Evolutionary conservation across 169 alveolate species (phyloP).

Genomic region (Cryptosporidium meleagridis): DNA sequence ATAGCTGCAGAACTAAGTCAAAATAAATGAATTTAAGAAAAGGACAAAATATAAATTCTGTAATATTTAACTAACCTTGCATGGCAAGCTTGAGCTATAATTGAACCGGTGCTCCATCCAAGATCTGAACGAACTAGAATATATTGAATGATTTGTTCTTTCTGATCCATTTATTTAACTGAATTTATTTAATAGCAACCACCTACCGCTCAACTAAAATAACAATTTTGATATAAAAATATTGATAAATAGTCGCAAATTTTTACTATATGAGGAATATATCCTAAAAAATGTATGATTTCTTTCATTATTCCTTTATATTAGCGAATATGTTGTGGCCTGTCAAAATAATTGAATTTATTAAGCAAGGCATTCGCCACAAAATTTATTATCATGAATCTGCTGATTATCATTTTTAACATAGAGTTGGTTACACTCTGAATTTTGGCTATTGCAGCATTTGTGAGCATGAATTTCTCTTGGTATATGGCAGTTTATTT

Average conservation of each 20-base stretch:
- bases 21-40: neutral
- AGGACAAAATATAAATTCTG: neutral
- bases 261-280: neutral
- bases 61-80: slow-evolving; percentile 72
- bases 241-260: neutral
- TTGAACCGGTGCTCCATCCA: slow-evolving; percentile 80
- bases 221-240: too few relatives aligned
- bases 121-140: slow-evolving; percentile 78
- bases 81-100: slow-evolving; percentile 82
- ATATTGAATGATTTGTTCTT: slow-evolving; percentile 77
- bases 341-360: neutral
- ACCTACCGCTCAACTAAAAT: neutral
- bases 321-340: neutral
- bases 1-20: slow-evolving; percentile 73
- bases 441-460: neutral
- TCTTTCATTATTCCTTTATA: neutral
- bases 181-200: neutral
- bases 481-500: neutral
- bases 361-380: neutral
- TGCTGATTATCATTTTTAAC: slow-evolving; percentile 23
- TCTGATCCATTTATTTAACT: neutral
- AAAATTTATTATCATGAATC: slow-evolving; percentile 1
- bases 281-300: neutral
- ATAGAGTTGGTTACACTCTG: neutral
- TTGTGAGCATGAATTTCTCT: neutral